A percentile compares a stretch with the other conserved stretches of the same genome.
These are phyloP conservation scores for Amborella trichopoda DNA, from an alignment of 164 flowering plant genomes.

Conservation along the genomic window DNA sequence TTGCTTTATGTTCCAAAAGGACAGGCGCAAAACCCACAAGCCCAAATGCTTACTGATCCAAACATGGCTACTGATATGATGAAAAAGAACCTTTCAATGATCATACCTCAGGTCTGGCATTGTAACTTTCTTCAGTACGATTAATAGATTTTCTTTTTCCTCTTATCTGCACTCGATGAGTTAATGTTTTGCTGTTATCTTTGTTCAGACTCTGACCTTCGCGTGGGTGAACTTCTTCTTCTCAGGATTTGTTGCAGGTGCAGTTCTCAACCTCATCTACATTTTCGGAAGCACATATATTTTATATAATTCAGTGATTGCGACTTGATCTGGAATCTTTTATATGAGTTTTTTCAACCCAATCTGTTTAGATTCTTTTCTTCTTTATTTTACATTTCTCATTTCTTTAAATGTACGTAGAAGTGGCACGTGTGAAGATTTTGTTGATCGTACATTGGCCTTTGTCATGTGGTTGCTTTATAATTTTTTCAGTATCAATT, in stretches of 20 bases:
- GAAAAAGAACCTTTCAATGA: slow-evolving; percentile 99
- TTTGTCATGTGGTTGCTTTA: too few species aligned
- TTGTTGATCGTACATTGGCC: too few species aligned
- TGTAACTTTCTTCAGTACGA: not conserved
- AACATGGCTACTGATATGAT: slow-evolving; percentile 99
- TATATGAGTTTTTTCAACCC: too few species aligned
- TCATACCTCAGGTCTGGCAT: slow-evolving; percentile 82
- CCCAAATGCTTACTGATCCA: slow-evolving; percentile 99
- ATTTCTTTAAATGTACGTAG: too few species aligned
- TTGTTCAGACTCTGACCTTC: slow-evolving; percentile 86
- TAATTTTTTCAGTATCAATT: too few species aligned
- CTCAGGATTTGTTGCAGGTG: slow-evolving; percentile 99
- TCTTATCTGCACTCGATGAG: not conserved
- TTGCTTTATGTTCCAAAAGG: slow-evolving; percentile 80
- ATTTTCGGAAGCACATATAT: too few species aligned
- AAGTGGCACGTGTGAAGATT: too few species aligned
- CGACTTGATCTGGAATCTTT: too few species aligned
- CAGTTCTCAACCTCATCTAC: slow-evolving; percentile 5
- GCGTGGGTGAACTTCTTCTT: slow-evolving; percentile 99
- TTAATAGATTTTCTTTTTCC: not conserved
- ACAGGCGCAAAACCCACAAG: slow-evolving; percentile 81
- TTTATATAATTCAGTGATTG: too few species aligned
- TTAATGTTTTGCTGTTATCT: slow-evolving; percentile 1
- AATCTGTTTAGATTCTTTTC: too few species aligned
- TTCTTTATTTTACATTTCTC: too few species aligned